Percentiles rank a stretch among this genome's conserved stretches.
Conservation (phyloP, 257 asterid genomes). For the Scutellaria baicalensis region DNA sequence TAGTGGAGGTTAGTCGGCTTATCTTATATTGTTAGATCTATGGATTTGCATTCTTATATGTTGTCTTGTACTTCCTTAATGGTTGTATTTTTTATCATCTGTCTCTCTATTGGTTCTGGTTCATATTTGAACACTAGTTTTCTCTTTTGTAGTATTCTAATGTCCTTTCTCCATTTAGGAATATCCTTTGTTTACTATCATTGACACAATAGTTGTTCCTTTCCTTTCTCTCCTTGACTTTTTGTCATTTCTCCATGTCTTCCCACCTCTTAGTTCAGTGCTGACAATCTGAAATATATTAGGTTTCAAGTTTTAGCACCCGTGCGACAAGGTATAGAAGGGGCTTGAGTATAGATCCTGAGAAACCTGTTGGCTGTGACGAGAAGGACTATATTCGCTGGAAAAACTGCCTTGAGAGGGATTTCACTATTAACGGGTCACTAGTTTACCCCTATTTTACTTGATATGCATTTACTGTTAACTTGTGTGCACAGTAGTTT, state of each 20-base stretch:
- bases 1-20: constrained; percentile 62
- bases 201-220: neutral
- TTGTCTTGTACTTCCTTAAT: neutral
- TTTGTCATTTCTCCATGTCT: neutral
- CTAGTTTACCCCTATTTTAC: constrained; percentile 17
- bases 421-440: constrained; percentile 81
- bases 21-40: neutral
- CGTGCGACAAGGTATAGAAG: constrained; percentile 40
- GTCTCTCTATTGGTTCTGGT: constrained; percentile 5
- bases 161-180: neutral
- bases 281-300: constrained; percentile 11
- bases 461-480: constrained; percentile 1
- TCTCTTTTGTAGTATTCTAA: neutral
- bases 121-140: constrained; percentile 1
- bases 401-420: constrained; percentile 73
- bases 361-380: constrained; percentile 54
- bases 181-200: neutral
- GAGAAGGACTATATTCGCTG: constrained; percentile 67
- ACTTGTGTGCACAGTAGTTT: neutral
- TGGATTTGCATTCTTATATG: neutral
- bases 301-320: constrained; percentile 94
- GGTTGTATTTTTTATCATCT: neutral
- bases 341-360: constrained; percentile 32
- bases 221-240: neutral
- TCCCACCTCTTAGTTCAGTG: neutral